A percentile compares a stretch with the other conserved stretches of the same genome.
Conservation (phyloP, 2,329 filamentous ascomycete species). For the Cordyceps javanica region DNA sequence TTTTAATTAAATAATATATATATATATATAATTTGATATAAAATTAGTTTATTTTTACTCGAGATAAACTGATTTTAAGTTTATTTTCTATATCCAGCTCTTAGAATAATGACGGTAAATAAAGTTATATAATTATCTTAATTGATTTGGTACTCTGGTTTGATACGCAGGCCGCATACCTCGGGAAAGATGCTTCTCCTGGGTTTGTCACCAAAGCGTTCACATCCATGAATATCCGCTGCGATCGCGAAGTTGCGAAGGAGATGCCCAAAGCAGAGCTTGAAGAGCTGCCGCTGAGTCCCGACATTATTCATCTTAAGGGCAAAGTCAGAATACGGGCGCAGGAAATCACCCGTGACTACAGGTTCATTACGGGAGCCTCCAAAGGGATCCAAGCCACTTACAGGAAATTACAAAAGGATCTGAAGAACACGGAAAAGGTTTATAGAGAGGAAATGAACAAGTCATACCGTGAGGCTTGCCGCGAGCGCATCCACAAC, state of each 20-base stretch:
- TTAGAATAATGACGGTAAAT: no score
- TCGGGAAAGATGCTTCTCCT: no score
- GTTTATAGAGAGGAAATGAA: slow-evolving; percentile 9
- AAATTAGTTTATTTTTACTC: no score
- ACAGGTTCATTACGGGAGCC: slow-evolving; percentile 12
- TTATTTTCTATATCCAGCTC: no score
- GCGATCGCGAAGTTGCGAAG: slow-evolving; percentile 6
- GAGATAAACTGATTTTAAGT: no score
- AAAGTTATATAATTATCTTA: no score
- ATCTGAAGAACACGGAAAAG: slow-evolving; percentile 6
- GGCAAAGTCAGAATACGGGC: background rate
- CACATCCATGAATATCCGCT: slow-evolving; percentile 11
- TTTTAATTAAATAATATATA: no score
- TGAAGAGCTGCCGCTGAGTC: slow-evolving; percentile 6
- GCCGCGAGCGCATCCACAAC: slow-evolving; percentile 1
- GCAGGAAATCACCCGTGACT: background rate
- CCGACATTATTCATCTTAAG: background rate
- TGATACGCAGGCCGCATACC: no score
- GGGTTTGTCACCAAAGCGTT: slow-evolving; percentile 11
- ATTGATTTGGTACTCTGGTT: no score
- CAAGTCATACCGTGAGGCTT: slow-evolving; percentile 11
- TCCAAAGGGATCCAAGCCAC: background rate
- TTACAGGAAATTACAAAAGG: background rate
- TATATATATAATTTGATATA: no score
- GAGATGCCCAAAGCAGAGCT: slow-evolving; percentile 11